Base-by-base conservation (phyloP, 1,284 basidiomycete genomes). In the Vanrija pseudolonga region DNA sequence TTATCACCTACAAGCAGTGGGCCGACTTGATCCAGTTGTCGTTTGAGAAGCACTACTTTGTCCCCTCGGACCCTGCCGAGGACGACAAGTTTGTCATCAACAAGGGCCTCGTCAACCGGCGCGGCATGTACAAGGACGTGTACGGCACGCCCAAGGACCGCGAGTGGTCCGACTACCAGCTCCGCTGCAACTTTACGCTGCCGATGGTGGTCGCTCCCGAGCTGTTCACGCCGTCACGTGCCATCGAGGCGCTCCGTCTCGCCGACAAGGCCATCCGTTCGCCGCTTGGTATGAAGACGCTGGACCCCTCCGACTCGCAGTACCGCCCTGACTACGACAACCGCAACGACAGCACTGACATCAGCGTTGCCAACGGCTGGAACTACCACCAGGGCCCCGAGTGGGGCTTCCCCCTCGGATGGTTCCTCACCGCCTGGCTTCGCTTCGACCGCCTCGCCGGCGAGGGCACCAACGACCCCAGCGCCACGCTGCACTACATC, bases 41-140 rank as follows among this genome's bases (percentile, higher is more conserved):
- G 17, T 98, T 98, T 67, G 96, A 98, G 74, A 85, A 83, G 64
- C 85, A 82, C 72, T 98, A 92, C 78, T 96, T 90, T 75, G 82
- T 98, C 45, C 95, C 94, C 12, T 45, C 77, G 84, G 89, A 94
- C 69, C 80, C 87, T 0, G 69, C 79, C 11, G 83, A 90, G 22
- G 94, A 98, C 69, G 61, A 67, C 8, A 78, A 84, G 38, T 93
- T 91, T 77, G 80, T 81, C 52, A 74, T 97, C 60, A 81, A 91
- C 67, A 63, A 88, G 1, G 79, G 71, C 26, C 77, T 97, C 32
- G 81, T 97, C 61, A 90, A 93, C 74, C 87, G 91, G 22, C 83
- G 95, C 46, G 95, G 95, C 5, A 95, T 98, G 73, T 98, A 98
- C 82, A 98, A 98, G 80, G 95, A 98, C 68, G 92, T 98, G 6